These are phyloP conservation scores for Penicilliopsis zonata DNA, from an alignment of 495 filamentous ascomycete genomes.

Conservation along the genomic window DNA sequence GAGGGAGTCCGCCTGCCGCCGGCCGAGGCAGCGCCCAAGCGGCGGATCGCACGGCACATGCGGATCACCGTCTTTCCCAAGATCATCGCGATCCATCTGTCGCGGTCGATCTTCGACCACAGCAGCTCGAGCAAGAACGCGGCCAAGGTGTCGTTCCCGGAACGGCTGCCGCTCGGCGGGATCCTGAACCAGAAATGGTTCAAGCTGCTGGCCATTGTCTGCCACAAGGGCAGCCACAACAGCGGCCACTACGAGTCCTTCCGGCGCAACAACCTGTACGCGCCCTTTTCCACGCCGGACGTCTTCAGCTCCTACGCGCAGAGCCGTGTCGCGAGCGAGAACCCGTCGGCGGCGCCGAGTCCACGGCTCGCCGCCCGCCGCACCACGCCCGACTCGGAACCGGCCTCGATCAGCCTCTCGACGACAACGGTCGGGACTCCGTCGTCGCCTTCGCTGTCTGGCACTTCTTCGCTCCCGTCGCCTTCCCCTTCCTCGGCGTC, in stretches of 20 bases:
- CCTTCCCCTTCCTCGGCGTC: slow-evolving; percentile 4
- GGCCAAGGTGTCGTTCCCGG: slow-evolving; percentile 86
- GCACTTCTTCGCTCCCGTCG: slow-evolving; percentile 15
- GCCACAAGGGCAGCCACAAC: slow-evolving; percentile 90
- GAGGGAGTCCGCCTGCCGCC: slow-evolving; percentile 67
- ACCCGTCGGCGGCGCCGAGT: slow-evolving; percentile 30
- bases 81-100: slow-evolving; percentile 83
- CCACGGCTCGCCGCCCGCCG: slow-evolving; percentile 23
- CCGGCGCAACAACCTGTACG: slow-evolving; percentile 65
- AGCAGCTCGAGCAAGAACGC: slow-evolving; percentile 80
- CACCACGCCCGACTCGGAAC: slow-evolving; percentile 16
- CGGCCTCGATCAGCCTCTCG: slow-evolving; percentile 17
- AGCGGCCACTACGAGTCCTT: slow-evolving; percentile 98
- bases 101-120: slow-evolving; percentile 76
- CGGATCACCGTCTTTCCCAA: slow-evolving; percentile 79
- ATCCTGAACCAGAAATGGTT: slow-evolving; percentile 68
- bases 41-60: slow-evolving; percentile 75
- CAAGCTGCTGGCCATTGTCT: slow-evolving; percentile 76
- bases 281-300: slow-evolving; percentile 72
- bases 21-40: slow-evolving; percentile 57
- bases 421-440: slow-evolving; percentile 11
- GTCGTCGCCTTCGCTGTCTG: slow-evolving; percentile 31
- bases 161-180: slow-evolving; percentile 67
- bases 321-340: slow-evolving; percentile 41
- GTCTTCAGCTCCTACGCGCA: slow-evolving; percentile 58